phyloP scores from a whole-genome alignment of 805 yeast genomes.

The Starmerella apis region DNA sequence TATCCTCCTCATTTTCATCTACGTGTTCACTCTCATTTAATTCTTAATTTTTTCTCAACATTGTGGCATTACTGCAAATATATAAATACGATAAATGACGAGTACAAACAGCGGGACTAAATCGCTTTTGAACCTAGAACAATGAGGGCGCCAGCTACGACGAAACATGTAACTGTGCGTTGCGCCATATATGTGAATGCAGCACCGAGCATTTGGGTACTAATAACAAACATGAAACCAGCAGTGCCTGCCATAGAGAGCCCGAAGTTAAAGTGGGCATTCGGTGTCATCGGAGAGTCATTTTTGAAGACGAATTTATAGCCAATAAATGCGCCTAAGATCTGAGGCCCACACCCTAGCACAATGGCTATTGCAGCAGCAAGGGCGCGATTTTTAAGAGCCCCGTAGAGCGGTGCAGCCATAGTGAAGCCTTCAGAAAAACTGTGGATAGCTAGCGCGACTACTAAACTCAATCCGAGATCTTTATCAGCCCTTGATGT shows the following conservation, averaged over 20 bases:
- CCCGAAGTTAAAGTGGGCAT: conserved; percentile 41
- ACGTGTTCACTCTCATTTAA: neutral
- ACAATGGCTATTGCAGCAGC: conserved; percentile 58
- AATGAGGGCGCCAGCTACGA: conserved; percentile 43
- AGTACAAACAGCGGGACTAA: neutral
- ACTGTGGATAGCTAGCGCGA: conserved; percentile 81
- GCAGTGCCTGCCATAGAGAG: conserved; percentile 60
- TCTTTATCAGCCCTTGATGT: conserved; percentile 57
- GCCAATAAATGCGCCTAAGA: conserved; percentile 64
- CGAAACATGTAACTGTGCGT: conserved; percentile 48
- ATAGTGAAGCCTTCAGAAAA: conserved; percentile 90
- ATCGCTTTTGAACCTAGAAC: conserved; percentile 18
- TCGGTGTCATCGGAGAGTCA: conserved; percentile 37
- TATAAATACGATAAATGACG: neutral
- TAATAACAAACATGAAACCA: conserved; percentile 74
- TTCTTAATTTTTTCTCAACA: no score
- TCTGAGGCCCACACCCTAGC: conserved; percentile 78
- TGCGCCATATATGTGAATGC: conserved; percentile 66
- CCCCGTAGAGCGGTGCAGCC: conserved; percentile 79
- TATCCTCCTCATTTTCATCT: no score
- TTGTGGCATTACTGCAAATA: no score
- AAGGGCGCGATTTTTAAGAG: conserved; percentile 48
- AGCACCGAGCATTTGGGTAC: conserved; percentile 75
- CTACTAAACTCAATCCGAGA: conserved; percentile 68
- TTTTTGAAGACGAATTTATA: conserved; percentile 36